Evolutionary conservation across 2,329 filamentous ascomycete genomes (phyloP), one percentile per base, ranked within the genome.

Genomic region (Fusarium sp.): DNA sequence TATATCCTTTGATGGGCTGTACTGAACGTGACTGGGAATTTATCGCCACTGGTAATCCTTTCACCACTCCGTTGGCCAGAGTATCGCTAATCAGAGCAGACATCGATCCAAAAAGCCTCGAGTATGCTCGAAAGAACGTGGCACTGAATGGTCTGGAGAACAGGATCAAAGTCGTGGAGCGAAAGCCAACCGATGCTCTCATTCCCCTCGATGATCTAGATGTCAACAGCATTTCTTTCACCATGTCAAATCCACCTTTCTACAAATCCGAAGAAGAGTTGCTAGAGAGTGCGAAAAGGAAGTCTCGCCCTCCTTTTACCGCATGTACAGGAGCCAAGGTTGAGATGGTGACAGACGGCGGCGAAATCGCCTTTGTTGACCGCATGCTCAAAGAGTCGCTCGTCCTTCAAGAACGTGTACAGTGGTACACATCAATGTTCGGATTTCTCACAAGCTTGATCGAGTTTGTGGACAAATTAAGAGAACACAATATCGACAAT

Each of bases 231-330:
- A 85, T 97, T 48, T 92, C 96, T 79, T 98, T 98, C 80, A 91
- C 90, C 66, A 97, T 98, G 91, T 96, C 93, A 73, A 99, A 99
- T 75, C 96, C 96, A 0, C 96, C 96, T 0, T 99, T 99, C 83
- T 98, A 98, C 84, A 82, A 86, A n/a, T 95, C 93, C 0, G 84
- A 88, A 7, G 82, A 87, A 10, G 94, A 97, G 57, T 89, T 98
- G 82, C 75, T 87, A 7, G 83, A 85, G 8, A 92, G 92, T 4
- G 92, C 93, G 0, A 81, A 85, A 22, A 82, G 87, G 42, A 98
- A 98, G 81, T 83, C 87, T 7, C 86, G 87, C 0, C 90, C 90
- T 0, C 93, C 95, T 0, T 89, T 89, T 63, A 92, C 93, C 0
- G 91, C 92, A 55, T 90, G 90, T 79, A 97, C 95, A 0, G 96